phyloP scores from a whole-genome alignment of 345 rosid genomes.

The Brassica carinata region DNA sequence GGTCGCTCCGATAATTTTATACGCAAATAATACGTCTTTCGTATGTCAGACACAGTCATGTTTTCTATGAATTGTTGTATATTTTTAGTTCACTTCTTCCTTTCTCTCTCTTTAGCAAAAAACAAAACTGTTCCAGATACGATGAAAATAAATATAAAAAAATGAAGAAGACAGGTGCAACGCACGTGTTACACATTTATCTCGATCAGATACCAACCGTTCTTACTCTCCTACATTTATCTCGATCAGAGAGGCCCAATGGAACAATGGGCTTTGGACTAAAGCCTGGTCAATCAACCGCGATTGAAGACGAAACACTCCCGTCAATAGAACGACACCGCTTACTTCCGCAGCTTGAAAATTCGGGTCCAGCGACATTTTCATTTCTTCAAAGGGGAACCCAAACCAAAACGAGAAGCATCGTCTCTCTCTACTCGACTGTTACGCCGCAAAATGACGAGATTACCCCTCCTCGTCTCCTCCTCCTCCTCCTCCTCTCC shows the following conservation, averaged over 20 bases:
- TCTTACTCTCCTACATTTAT: too few species aligned
- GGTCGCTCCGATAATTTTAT: too few species aligned
- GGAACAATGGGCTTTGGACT: background rate
- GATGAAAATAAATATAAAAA: too few species aligned
- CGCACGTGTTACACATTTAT: conserved; percentile 38
- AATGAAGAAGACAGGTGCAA: conserved; percentile 28
- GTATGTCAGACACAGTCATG: too few species aligned
- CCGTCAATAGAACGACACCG: too few species aligned
- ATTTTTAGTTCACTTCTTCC: too few species aligned
- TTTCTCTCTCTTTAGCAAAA: too few species aligned
- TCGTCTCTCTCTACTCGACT: conserved; percentile 9
- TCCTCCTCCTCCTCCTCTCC: conserved; percentile 36
- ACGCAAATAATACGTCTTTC: too few species aligned
- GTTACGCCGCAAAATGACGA: conserved; percentile 28
- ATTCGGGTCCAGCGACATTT: conserved; percentile 14
- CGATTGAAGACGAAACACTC: too few species aligned
- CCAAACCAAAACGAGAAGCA: conserved; percentile 27
- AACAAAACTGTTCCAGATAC: too few species aligned
- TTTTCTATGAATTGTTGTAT: too few species aligned
- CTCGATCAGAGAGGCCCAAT: background rate
- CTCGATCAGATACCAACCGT: too few species aligned
- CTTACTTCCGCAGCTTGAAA: background rate
- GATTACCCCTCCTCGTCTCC: conserved; percentile 20
- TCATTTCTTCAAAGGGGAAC: conserved; percentile 12
- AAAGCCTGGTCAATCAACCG: background rate